A percentile compares a stretch with the other conserved stretches of the same genome.
Conservation (phyloP, 352 stramenopile genomes). For the Hyaloperonospora brassicae region DNA sequence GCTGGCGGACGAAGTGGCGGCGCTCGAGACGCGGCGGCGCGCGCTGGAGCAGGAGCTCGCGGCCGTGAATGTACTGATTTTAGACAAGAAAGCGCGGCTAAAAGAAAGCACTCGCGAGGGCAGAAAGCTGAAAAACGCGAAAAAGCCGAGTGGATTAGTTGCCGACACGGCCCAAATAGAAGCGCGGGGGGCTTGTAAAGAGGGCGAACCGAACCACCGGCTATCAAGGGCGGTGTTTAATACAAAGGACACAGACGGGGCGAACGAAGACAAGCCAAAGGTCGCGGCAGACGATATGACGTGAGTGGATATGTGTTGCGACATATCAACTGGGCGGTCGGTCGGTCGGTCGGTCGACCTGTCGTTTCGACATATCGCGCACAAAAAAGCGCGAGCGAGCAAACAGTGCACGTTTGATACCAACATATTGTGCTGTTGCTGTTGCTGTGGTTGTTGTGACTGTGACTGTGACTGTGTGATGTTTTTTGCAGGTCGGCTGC, state of each 20-base stretch:
- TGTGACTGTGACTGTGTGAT: background rate
- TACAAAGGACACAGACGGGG: constrained; percentile 4
- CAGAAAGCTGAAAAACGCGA: constrained; percentile 38
- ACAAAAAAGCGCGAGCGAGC: too few species aligned
- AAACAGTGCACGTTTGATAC: too few species aligned
- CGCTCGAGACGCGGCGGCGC: constrained; percentile 49
- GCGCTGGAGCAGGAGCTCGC: constrained; percentile 35
- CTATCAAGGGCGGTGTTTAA: too few species aligned
- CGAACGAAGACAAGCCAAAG: background rate
- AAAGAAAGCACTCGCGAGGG: constrained; percentile 34
- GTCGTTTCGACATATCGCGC: too few species aligned
- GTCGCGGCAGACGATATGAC: too few species aligned
- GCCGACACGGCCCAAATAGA: background rate
- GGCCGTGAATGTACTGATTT: constrained; percentile 46
- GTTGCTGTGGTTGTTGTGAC: background rate
- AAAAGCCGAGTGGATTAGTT: constrained; percentile 11
- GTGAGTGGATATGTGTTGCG: too few species aligned
- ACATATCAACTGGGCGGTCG: too few species aligned
- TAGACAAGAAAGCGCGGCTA: constrained; percentile 55
- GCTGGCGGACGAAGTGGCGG: constrained; percentile 51
- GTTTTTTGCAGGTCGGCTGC: constrained; percentile 9
- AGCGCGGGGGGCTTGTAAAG: constrained; percentile 21
- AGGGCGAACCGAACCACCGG: constrained; percentile 14
- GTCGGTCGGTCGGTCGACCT: too few species aligned
- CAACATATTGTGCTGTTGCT: too few species aligned